Conservation (phyloP, 169 alveolate species). For the Plasmodium vinckei region DNA sequence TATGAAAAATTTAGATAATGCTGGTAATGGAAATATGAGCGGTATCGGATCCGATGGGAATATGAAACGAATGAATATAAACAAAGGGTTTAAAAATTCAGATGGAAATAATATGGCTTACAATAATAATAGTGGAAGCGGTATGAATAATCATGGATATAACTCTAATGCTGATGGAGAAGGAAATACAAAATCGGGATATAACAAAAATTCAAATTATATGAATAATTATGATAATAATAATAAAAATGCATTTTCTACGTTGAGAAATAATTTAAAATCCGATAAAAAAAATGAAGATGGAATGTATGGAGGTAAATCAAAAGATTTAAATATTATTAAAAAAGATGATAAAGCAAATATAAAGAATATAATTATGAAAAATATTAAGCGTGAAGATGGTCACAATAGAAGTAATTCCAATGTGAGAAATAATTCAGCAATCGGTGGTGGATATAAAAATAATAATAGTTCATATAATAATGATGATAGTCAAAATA, state of each 20-base stretch:
- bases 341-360: conserved; percentile 52
- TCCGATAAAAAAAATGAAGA: conserved; percentile 31
- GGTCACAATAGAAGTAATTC: neutral
- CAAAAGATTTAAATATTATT: conserved; percentile 27
- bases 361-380: conserved; percentile 61
- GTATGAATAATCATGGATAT: conserved; percentile 10
- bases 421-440: conserved; percentile 7
- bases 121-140: neutral
- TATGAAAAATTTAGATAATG: conserved; percentile 37
- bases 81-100: conserved; percentile 13
- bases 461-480: neutral
- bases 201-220: neutral
- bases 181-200: neutral
- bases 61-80: conserved; percentile 4
- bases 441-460: neutral
- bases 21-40: neutral
- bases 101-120: conserved; percentile 16
- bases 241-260: conserved; percentile 8
- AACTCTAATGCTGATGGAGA: neutral
- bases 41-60: conserved; percentile 3
- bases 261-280: conserved; percentile 27
- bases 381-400: conserved; percentile 54
- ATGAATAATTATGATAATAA: conserved; percentile 14
- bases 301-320: neutral
- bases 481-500: conserved; percentile 1